Base-by-base conservation (phyloP, 2,329 filamentous ascomycete species). In the Sporothrix euskadiensis region DNA sequence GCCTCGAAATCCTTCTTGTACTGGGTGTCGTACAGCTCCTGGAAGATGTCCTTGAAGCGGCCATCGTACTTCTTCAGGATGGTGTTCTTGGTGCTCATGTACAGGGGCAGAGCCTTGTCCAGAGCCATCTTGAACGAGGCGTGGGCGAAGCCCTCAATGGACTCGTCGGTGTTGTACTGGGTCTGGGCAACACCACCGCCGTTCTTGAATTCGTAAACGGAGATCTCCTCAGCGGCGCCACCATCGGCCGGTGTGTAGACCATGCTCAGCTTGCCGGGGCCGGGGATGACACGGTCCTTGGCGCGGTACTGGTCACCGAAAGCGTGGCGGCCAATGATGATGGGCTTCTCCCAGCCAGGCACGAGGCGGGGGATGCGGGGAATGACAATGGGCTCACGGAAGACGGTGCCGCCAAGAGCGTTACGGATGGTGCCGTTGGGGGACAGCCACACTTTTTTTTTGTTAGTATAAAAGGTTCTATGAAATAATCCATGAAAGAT, bases 51-150 rank as follows among this genome's bases (percentile, higher is more conserved):
- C 91, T 98, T 98, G 90, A 99, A 99, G 79, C 93, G 90, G 71
- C 96, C 96, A 81, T 99, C 96, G 85, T 99, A 99, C 84, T 94
- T 95, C 88, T 99, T 99, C 78, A 99, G 87, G 79, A 99, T 99
- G 78, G 96, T 99, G 88, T 98, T 98, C 92, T 99, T 99, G 84
- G 96, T 99, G 88, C 94, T 97, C 95, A 98, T 97, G 88, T 98
- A 99, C 80, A 99, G 87, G n/a, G 96, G 96, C 77, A 97, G 86
- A 76, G 87, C 87, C 89, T 97, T 96, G 83, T 89, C 87, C 63
- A 98, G 85, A 47, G 96, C 95, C 78, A 98, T 89, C 90, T 98
- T 97, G 90, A 99, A 98, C 78, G 91, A 94, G 76, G 96, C 92
- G 82, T 98, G 96, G 73, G 96, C 96, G 80, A 99, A 99, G 75